Conservation (phyloP, 495 filamentous ascomycete species). For the Penicillium salamii region DNA sequence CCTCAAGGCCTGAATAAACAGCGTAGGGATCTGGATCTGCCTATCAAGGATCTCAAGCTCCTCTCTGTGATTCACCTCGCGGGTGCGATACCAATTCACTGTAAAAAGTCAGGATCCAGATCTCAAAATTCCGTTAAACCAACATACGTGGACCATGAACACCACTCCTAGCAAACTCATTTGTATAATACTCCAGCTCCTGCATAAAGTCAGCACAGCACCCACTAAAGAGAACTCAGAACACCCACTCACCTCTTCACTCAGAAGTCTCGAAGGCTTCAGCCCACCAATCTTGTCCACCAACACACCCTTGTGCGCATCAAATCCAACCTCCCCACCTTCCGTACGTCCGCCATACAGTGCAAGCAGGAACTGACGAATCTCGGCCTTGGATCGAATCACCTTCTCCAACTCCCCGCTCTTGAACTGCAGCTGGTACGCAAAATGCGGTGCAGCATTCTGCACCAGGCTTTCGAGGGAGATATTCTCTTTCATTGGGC, state of each 20-base stretch:
- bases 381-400: constrained; percentile 52
- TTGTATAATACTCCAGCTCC: constrained; percentile 74
- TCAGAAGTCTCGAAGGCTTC: constrained; percentile 52
- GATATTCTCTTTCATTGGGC: constrained; percentile 47
- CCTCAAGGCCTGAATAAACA: constrained; percentile 70
- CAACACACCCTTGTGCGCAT: constrained; percentile 53
- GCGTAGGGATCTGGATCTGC: constrained; percentile 61
- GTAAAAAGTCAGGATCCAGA: neutral
- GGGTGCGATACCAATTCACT: constrained; percentile 82
- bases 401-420: constrained; percentile 61
- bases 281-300: constrained; percentile 50
- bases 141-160: constrained; percentile 68
- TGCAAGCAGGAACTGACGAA: constrained; percentile 64
- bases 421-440: constrained; percentile 78
- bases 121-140: neutral
- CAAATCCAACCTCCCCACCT: constrained; percentile 53
- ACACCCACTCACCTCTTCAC: constrained; percentile 48
- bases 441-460: constrained; percentile 65
- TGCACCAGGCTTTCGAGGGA: constrained; percentile 54
- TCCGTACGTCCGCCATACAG: constrained; percentile 63
- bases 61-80: constrained; percentile 69
- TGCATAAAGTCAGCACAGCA: constrained; percentile 19
- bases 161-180: constrained; percentile 66
- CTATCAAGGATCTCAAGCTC: constrained; percentile 54
- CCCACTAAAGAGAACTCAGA: constrained; percentile 3